Conservation (phyloP, 805 yeast genomes). For the Metschnikowia dekortorum region DNA sequence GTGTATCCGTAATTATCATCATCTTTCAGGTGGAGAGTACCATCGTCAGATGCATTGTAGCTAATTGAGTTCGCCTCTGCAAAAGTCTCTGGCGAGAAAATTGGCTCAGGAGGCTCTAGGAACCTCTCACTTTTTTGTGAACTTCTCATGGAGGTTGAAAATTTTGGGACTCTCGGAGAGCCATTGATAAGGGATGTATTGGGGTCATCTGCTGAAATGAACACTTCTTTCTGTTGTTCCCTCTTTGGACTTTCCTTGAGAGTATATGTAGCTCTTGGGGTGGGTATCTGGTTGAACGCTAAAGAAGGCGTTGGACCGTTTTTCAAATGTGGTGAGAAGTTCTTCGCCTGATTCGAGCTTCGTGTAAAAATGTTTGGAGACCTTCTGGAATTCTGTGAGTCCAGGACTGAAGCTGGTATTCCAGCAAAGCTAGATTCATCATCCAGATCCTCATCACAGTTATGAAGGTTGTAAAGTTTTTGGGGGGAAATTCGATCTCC, state of each 20-base stretch:
- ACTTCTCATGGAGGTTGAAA: constrained; percentile 25
- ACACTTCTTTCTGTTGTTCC: constrained; percentile 44
- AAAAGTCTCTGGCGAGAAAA: constrained; percentile 57
- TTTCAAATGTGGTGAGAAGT: background rate
- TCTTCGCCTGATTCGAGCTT: constrained; percentile 26
- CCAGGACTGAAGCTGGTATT: constrained; percentile 29
- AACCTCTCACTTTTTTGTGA: constrained; percentile 45
- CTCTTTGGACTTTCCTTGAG: constrained; percentile 65
- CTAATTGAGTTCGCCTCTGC: constrained; percentile 48
- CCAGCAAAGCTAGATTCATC: constrained; percentile 23
- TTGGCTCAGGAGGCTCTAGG: constrained; percentile 62
- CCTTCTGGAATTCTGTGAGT: constrained; percentile 26
- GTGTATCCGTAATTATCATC: constrained; percentile 29
- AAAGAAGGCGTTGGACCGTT: constrained; percentile 10
- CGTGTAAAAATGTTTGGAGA: constrained; percentile 44
- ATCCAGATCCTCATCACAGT: constrained; percentile 17
- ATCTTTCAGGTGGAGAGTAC: constrained; percentile 26
- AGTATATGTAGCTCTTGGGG: constrained; percentile 66
- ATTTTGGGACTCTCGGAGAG: constrained; percentile 33
- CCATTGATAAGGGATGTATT: constrained; percentile 24
- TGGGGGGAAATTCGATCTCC: constrained; percentile 36
- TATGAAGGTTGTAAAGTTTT: constrained; percentile 26
- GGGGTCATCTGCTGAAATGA: constrained; percentile 37
- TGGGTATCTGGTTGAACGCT: constrained; percentile 16
- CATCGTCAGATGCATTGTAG: constrained; percentile 26